phyloP scores from a whole-genome alignment of 352 stramenopile species.

The Globisporangium cystogenes region DNA sequence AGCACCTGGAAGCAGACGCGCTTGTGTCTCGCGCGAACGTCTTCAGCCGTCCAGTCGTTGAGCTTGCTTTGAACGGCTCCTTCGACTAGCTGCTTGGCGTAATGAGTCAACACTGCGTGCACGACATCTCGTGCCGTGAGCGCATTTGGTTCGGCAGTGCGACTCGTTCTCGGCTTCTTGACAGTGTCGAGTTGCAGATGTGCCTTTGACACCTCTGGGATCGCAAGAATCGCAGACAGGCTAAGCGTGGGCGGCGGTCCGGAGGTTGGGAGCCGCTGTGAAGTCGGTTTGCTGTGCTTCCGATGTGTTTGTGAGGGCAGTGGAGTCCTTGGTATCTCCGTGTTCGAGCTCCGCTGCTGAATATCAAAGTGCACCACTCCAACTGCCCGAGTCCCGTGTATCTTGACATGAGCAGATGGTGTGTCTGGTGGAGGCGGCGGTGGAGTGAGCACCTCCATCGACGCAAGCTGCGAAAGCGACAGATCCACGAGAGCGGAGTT shows the following conservation, averaged over 20 bases:
- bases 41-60: background rate
- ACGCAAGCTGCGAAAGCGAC: constrained; percentile 11
- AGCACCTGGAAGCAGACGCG: constrained; percentile 31
- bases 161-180: background rate
- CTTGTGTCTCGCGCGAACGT: constrained; percentile 4
- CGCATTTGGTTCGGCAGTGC: background rate
- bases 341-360: background rate
- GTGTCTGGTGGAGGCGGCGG: background rate
- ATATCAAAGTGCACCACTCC: background rate
- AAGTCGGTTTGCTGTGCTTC: background rate
- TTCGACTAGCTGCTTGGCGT: constrained; percentile 1
- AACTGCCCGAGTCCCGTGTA: background rate
- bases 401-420: background rate
- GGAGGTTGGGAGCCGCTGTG: background rate
- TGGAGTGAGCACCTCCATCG: constrained; percentile 3
- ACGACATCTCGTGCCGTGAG: background rate
- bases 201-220: background rate
- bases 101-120: constrained; percentile 2
- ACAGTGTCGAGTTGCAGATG: background rate
- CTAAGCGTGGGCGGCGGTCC: background rate
- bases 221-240: constrained; percentile 8
- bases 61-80: background rate
- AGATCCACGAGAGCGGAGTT: background rate
- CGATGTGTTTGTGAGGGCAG: background rate
- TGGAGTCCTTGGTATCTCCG: background rate